phyloP scores from a whole-genome alignment of 352 stramenopile species.

The Globisporangium perplexum region DNA sequence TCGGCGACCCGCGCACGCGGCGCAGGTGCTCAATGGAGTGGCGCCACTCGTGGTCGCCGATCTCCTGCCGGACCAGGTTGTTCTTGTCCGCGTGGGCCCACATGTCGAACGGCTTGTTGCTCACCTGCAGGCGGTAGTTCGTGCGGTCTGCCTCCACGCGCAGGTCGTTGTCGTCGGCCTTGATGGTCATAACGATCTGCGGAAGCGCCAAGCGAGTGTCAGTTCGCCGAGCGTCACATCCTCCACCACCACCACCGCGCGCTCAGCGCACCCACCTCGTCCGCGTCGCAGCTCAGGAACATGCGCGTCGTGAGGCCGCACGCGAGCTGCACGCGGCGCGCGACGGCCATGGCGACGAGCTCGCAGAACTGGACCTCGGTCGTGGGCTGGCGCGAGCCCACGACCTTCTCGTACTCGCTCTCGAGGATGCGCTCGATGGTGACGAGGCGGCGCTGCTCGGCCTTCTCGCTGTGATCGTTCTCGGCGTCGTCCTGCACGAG shows the following conservation, averaged over 20 bases:
- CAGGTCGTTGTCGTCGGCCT: constrained; percentile 71
- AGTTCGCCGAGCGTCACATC: too few species aligned
- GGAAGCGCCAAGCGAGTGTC: too few species aligned
- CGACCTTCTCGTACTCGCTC: constrained; percentile 54
- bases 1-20: constrained; percentile 30
- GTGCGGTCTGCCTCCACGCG: constrained; percentile 62
- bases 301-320: constrained; percentile 76
- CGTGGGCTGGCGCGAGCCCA: constrained; percentile 32
- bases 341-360: constrained; percentile 52
- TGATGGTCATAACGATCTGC: constrained; percentile 77
- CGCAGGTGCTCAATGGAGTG: constrained; percentile 57
- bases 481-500: constrained; percentile 26
- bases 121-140: constrained; percentile 66
- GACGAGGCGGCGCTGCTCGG: constrained; percentile 33
- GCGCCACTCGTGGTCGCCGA: constrained; percentile 40
- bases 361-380: constrained; percentile 66
- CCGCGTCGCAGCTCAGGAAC: constrained; percentile 65
- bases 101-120: constrained; percentile 65
- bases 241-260: too few species aligned
- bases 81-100: constrained; percentile 53
- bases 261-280: constrained; percentile 35
- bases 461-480: constrained; percentile 45
- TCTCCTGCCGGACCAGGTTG: constrained; percentile 34
- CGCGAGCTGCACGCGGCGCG: constrained; percentile 64
- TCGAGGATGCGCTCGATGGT: constrained; percentile 38